Evolutionary conservation across 495 filamentous ascomycete genomes (phyloP).

Genomic region (Annulohypoxylon bovei): DNA sequence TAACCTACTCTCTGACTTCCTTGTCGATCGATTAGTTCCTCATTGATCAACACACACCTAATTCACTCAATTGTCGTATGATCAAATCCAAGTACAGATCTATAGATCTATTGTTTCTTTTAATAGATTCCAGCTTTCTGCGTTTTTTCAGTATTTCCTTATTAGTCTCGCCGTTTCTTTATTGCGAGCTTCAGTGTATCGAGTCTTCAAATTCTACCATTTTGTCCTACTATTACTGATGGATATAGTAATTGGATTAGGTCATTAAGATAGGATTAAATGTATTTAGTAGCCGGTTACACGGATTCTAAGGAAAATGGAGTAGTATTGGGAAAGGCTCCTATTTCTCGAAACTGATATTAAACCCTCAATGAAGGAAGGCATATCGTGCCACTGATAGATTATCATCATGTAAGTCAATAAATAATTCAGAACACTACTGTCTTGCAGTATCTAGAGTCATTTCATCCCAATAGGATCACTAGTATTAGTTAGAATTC

Average conservation of each 20-base stretch:
- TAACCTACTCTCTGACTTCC: background rate
- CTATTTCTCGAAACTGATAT: background rate
- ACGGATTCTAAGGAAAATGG: background rate
- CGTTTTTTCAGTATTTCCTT: background rate
- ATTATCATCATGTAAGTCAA: background rate
- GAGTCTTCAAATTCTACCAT: background rate
- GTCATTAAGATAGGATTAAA: background rate
- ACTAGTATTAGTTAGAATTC: background rate
- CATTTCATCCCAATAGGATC: background rate
- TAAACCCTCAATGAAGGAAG: background rate
- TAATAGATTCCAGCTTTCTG: background rate
- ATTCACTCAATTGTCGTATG: background rate
- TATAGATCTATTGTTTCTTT: background rate
- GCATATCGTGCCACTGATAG: background rate
- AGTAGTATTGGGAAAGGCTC: background rate
- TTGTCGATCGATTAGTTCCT: background rate
- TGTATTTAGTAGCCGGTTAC: background rate
- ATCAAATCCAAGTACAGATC: background rate
- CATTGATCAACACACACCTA: background rate
- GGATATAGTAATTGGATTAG: background rate
- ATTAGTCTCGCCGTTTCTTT: conserved; percentile 3
- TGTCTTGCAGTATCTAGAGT: background rate
- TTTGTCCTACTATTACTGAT: background rate
- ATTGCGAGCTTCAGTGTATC: background rate
- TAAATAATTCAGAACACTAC: background rate